Percentiles rank a stretch among this genome's conserved stretches.
Conservation (phyloP, 1,284 basidiomycete genomes). For the Porodaedalea pini region DNA sequence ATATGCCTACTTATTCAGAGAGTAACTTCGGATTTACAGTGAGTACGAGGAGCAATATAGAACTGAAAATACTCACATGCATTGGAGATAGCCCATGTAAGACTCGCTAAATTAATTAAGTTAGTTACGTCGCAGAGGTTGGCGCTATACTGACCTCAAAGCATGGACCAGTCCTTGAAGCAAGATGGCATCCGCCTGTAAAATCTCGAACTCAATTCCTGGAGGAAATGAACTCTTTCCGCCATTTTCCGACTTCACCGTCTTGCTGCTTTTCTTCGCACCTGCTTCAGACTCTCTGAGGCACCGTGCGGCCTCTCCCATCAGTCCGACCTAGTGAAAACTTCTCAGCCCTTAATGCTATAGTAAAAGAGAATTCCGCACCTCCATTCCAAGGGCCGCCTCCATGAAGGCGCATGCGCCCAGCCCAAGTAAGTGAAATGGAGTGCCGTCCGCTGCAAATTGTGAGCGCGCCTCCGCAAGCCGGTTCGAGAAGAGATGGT, state of each 20-base stretch:
- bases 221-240: conserved; percentile 40
- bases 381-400: conserved; percentile 79
- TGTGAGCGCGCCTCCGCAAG: conserved; percentile 48
- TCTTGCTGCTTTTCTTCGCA: conserved; percentile 52
- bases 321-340: conserved; percentile 41
- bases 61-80: conserved; percentile 48
- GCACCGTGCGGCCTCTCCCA: conserved; percentile 54
- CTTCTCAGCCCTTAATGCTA: no score
- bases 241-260: conserved; percentile 26
- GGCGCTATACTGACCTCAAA: conserved; percentile 45
- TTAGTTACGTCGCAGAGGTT: neutral
- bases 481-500: conserved; percentile 65
- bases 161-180: conserved; percentile 66
- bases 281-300: conserved; percentile 58
- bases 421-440: conserved; percentile 67
- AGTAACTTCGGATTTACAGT: conserved; percentile 38
- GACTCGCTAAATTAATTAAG: conserved; percentile 49
- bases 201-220: conserved; percentile 69
- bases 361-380: conserved; percentile 34
- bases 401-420: conserved; percentile 73
- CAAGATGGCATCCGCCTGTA: conserved; percentile 68
- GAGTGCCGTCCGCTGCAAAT: conserved; percentile 50
- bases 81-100: conserved; percentile 75
- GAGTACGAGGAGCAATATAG: neutral
- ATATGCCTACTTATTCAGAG: conserved; percentile 51